Percentiles rank a stretch among this genome's conserved stretches.
phyloP scores from a whole-genome alignment of 176 grass and related monocot species.

The Raddia distichophylla region DNA sequence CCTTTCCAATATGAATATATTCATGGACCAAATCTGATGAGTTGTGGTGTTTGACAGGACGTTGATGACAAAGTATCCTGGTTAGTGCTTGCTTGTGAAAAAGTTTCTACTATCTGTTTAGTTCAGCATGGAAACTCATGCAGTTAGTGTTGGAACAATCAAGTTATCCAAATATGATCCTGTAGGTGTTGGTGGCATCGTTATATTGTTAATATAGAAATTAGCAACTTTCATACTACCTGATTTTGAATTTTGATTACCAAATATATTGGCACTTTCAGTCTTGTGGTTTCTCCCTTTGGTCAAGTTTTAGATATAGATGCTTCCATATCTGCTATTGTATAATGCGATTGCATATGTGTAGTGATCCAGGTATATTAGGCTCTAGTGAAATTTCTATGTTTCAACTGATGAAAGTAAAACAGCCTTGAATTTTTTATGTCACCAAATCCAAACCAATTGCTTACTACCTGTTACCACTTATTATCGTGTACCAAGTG shows the following conservation, averaged over 20 bases:
- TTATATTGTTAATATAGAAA: background rate
- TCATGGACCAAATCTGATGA: background rate
- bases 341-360: conserved; percentile 1
- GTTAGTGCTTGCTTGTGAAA: background rate
- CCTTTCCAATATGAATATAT: background rate
- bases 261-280: background rate
- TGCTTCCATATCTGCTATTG: background rate
- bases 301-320: background rate
- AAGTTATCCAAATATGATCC: background rate
- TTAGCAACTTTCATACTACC: background rate
- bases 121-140: background rate
- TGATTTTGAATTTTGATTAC: background rate
- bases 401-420: background rate
- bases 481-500: conserved; percentile 7
- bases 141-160: background rate
- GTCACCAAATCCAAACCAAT: background rate
- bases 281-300: background rate
- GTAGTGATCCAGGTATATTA: background rate
- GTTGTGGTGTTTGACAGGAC: background rate
- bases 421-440: background rate
- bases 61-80: background rate
- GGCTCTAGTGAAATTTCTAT: background rate
- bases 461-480: background rate
- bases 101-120: background rate
- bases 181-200: background rate